Conservation (phyloP, 2,329 filamentous ascomycete genomes). For the Xylariaceae sp. region DNA sequence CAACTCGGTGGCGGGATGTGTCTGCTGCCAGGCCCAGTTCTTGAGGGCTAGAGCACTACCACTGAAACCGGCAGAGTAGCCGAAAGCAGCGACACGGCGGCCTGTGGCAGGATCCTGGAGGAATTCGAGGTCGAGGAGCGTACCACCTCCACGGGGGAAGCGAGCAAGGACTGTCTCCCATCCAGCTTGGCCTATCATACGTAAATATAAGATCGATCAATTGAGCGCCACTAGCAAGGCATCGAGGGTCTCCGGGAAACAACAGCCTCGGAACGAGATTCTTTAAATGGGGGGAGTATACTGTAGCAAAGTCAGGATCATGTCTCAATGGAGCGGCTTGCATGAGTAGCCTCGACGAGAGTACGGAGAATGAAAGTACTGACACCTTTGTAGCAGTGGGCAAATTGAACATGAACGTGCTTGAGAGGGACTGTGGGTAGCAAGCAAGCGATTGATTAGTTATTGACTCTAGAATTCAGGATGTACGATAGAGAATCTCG, state of each 20-base stretch:
- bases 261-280: neutral
- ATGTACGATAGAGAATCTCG: neutral
- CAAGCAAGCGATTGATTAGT: slow-evolving; percentile 4
- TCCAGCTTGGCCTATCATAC: slow-evolving; percentile 50
- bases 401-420: slow-evolving; percentile 64
- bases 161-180: slow-evolving; percentile 77
- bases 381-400: slow-evolving; percentile 65
- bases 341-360: neutral
- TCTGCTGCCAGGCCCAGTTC: slow-evolving; percentile 79
- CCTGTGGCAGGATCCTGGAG: slow-evolving; percentile 63
- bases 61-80: slow-evolving; percentile 71
- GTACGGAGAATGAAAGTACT: neutral
- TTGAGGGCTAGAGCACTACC: slow-evolving; percentile 69
- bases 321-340: neutral
- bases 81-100: slow-evolving; percentile 66
- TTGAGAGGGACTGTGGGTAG: slow-evolving; percentile 53
- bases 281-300: neutral
- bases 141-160: slow-evolving; percentile 70
- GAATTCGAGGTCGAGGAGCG: slow-evolving; percentile 83
- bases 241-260: neutral
- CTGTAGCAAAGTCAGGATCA: neutral
- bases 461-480: neutral
- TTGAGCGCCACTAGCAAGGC: neutral
- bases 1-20: slow-evolving; percentile 56
- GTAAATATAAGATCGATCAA: slow-evolving; percentile 7